These are phyloP conservation scores for Hirsutella rhossiliensis DNA, from an alignment of 2,329 filamentous ascomycete species.

Conservation along the genomic window DNA sequence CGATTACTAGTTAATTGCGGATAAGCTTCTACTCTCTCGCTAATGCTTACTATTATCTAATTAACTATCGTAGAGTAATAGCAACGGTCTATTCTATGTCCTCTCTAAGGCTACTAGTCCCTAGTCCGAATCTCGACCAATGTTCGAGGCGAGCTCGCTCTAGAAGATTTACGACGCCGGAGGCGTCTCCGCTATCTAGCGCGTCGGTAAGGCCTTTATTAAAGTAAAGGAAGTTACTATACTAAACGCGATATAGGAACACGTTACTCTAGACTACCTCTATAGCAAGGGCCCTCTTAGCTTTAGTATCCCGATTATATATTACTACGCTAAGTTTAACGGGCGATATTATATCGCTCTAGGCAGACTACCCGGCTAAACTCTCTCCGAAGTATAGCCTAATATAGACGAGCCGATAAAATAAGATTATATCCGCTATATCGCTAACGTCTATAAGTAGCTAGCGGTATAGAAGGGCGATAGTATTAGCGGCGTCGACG, in stretches of 20 bases:
- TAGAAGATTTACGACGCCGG: constrained; percentile 4
- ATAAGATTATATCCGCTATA: neutral
- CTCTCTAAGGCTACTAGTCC: constrained; percentile 1
- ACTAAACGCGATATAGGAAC: neutral
- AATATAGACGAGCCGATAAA: neutral
- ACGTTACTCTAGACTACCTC: neutral
- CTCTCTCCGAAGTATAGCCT: constrained; percentile 4
- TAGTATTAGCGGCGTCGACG: constrained; percentile 7
- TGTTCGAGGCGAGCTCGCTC: neutral
- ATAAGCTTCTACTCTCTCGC: constrained; percentile 3
- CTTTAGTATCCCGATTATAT: constrained; percentile 7
- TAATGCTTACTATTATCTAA: neutral
- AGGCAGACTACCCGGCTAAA: constrained; percentile 11
- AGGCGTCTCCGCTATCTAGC: constrained; percentile 6
- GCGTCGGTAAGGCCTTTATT: constrained; percentile 9
- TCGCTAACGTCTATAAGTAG: neutral
- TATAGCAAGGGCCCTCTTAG: constrained; percentile 3
- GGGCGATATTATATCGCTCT: constrained; percentile 14
- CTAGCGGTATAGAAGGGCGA: neutral
- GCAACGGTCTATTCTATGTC: neutral
- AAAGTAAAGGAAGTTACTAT: constrained; percentile 2
- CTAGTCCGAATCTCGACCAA: neutral
- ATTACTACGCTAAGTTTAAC: constrained; percentile 10
- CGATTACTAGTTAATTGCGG: constrained; percentile 3
- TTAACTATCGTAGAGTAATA: constrained; percentile 1